Evolutionary conservation across 768 basidiomycete genomes (phyloP).

Genomic region (Psilocybe cyanescens): DNA sequence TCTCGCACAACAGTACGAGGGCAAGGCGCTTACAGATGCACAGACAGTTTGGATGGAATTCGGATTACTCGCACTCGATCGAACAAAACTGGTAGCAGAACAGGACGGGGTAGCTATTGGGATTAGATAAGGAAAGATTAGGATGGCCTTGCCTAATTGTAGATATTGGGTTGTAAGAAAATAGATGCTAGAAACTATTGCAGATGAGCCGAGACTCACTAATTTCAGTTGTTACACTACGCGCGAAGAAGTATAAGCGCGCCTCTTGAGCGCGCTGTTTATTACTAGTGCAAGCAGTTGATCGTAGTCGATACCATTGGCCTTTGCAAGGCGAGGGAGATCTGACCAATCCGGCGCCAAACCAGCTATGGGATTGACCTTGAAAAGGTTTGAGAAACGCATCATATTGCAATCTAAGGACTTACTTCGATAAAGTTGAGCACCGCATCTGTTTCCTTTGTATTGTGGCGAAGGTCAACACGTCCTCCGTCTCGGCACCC

Average conservation of each 20-base stretch:
- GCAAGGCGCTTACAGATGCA: constrained; percentile 56
- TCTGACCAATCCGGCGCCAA: constrained; percentile 10
- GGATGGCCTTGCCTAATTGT: not conserved
- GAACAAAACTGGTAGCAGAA: constrained; percentile 41
- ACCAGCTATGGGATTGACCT: constrained; percentile 16
- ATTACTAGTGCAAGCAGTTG: constrained; percentile 12
- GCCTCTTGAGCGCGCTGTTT: constrained; percentile 12
- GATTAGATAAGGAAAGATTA: constrained; percentile 2
- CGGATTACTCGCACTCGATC: constrained; percentile 64
- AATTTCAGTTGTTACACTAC: not conserved
- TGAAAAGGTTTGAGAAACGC: not conserved
- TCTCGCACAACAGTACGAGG: constrained; percentile 69
- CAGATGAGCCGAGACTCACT: not conserved
- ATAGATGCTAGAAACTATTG: not conserved
- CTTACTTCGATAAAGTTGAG: constrained; percentile 20
- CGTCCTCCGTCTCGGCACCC: constrained; percentile 28
- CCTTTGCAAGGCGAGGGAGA: constrained; percentile 8
- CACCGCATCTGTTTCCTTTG: constrained; percentile 5
- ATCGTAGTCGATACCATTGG: constrained; percentile 13
- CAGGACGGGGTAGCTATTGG: constrained; percentile 25
- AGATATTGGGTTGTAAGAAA: not conserved
- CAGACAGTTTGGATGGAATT: constrained; percentile 78
- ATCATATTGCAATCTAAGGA: not conserved
- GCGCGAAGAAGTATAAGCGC: not conserved
- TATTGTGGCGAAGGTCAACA: constrained; percentile 22